Evolutionary conservation across 1,284 basidiomycete species (phyloP).

Genomic region (Sanghuangporus baumii): DNA sequence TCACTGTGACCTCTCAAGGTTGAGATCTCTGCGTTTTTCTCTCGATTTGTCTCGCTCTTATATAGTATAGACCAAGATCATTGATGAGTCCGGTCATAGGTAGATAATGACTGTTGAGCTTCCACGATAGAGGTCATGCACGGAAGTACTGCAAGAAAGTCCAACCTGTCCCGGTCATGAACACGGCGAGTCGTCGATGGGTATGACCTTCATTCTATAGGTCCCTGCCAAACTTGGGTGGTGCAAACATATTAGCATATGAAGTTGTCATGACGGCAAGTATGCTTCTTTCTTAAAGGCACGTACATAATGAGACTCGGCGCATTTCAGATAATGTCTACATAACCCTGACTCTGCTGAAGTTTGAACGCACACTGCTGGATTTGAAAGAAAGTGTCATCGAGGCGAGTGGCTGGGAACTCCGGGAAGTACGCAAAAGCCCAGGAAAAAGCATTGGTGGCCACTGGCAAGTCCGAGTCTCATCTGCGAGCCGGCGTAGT

Average conservation of each 20-base stretch:
- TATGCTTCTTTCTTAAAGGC: background rate
- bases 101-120: too few relatives aligned
- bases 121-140: too few relatives aligned
- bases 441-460: background rate
- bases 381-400: conserved; percentile 1
- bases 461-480: conserved; percentile 4
- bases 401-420: conserved; percentile 5
- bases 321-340: conserved; percentile 1
- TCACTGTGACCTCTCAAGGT: too few relatives aligned
- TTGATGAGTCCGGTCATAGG: too few relatives aligned
- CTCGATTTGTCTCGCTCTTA: too few relatives aligned
- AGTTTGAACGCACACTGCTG: conserved; percentile 7
- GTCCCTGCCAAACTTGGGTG: conserved; percentile 17
- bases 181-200: too few relatives aligned
- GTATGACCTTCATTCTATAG: too few relatives aligned
- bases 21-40: too few relatives aligned
- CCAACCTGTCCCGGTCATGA: too few relatives aligned
- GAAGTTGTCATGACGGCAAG: conserved; percentile 16
- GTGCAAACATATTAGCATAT: conserved; percentile 16
- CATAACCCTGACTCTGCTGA: background rate
- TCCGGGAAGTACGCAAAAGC: conserved; percentile 8
- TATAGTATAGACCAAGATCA: too few relatives aligned
- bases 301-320: background rate
- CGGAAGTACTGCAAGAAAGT: too few relatives aligned
- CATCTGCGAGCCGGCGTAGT: conserved; percentile 11